phyloP scores from a whole-genome alignment of 192 early-diverging fungal genomes.

The Umbelopsis ramanniana region DNA sequence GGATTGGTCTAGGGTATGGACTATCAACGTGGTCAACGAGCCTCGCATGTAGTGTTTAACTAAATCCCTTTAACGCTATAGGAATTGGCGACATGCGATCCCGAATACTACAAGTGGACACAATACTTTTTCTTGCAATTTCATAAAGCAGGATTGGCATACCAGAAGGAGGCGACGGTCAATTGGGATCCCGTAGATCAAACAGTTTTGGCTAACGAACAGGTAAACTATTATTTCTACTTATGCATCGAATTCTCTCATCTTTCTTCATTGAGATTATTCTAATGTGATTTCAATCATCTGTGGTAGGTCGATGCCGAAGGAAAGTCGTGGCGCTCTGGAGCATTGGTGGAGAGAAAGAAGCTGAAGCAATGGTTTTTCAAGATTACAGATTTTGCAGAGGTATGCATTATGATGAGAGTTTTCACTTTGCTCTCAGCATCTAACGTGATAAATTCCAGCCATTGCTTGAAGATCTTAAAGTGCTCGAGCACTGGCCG shows the following conservation, averaged over 20 bases:
- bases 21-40: background rate
- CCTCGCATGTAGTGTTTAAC: no score
- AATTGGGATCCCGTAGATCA: slow-evolving; percentile 98
- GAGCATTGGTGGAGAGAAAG: slow-evolving; percentile 86
- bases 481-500: slow-evolving; percentile 83
- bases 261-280: no score
- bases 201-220: slow-evolving; percentile 96
- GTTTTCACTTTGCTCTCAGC: background rate
- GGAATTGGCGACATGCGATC: slow-evolving; percentile 87
- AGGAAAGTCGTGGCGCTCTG: slow-evolving; percentile 89
- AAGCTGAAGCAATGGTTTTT: slow-evolving; percentile 94
- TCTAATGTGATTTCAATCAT: background rate
- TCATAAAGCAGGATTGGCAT: slow-evolving; percentile 76
- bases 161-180: slow-evolving; percentile 88
- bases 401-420: slow-evolving; percentile 50
- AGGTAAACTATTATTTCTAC: slow-evolving; percentile 44
- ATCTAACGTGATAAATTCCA: background rate
- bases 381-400: slow-evolving; percentile 82
- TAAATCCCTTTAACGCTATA: slow-evolving; percentile 23
- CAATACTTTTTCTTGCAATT: slow-evolving; percentile 86
- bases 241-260: no score
- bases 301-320: slow-evolving; percentile 72
- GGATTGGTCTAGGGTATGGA: slow-evolving; percentile 84
- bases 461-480: slow-evolving; percentile 77
- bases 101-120: slow-evolving; percentile 94